Base-by-base conservation (phyloP, 495 filamentous ascomycete species). In the Podospora pseudopauciseta region DNA sequence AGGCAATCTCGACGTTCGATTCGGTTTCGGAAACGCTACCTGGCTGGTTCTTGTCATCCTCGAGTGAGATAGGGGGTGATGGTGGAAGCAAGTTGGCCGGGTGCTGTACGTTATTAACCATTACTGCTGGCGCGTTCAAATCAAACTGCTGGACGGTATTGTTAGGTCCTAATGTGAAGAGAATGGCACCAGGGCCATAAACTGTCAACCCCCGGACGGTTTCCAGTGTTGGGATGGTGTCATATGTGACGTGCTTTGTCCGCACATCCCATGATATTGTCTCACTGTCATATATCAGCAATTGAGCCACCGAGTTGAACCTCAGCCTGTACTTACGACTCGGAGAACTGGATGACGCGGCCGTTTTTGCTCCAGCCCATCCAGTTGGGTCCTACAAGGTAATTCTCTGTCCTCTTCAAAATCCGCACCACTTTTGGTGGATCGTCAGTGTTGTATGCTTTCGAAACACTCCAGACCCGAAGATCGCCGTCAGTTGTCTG, bases 351-450 rank as follows among this genome's bases (percentile, higher is more conserved):
- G 63, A 99, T 85, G 69, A 99, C 93, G 71, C 92, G 89, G 30
- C 95, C 95, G 81, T 96, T 97, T 81, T 96, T 98, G 3, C 96
- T 98, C 95, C 95, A 99, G 27, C 87, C 91, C 84, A 97, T 91
- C 94, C 94, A 99, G 77, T 97, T 96, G 20, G 90, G 91, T 11
- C 93, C 93, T 15, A 88, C 79, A 34, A 87, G 81, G 64, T 85
- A 90, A 69, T 87, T 86, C 70, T 97, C 93, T 5, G 86, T 87
- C 72, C 90, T 83, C 79, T 93, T 96, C 62, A 99, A 79, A 4
- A 96, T 88, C 61, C 95, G 85, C 67, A 98, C 96, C 5, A 96
- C 91, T 73, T 92, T 92, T 65, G 90, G 88, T 20, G 90, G 87
- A 63, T 93, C 85, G 55, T 90, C 89, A 71, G 86, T 88, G 55